Conservation (phyloP, 345 rosid genomes). For the Hypericum androsaemum region DNA sequence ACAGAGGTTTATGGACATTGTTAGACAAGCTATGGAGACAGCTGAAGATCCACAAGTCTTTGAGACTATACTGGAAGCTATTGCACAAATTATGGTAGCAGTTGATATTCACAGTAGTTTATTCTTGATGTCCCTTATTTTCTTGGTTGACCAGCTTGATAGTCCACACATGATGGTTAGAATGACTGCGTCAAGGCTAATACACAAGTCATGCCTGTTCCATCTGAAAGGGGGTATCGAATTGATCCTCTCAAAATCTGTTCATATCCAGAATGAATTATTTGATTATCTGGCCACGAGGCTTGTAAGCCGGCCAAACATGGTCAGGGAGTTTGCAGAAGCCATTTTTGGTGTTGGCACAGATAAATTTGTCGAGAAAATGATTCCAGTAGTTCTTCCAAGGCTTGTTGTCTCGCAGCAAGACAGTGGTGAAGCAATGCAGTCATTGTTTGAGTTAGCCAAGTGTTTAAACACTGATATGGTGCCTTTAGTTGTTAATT, state of each 20-base stretch:
- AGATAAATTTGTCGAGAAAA: slow-evolving; percentile 56
- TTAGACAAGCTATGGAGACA: slow-evolving; percentile 44
- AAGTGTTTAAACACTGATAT: slow-evolving; percentile 58
- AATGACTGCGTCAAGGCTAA: slow-evolving; percentile 59
- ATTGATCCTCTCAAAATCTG: slow-evolving; percentile 43
- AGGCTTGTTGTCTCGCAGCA: slow-evolving; percentile 78
- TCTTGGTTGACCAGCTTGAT: slow-evolving; percentile 87
- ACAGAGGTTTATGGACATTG: slow-evolving; percentile 32
- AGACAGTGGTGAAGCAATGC: slow-evolving; percentile 51
- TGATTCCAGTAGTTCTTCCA: slow-evolving; percentile 83
- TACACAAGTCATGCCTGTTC: slow-evolving; percentile 54
- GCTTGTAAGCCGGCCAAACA: slow-evolving; percentile 15
- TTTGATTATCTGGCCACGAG: slow-evolving; percentile 9
- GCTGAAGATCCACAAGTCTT: slow-evolving; percentile 54
- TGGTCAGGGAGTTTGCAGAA: slow-evolving; percentile 89
- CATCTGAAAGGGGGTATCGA: slow-evolving; percentile 78
- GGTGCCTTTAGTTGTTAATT: slow-evolving; percentile 68
- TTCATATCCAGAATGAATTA: slow-evolving; percentile 31
- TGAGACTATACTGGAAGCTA: slow-evolving; percentile 73
- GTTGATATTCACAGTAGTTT: slow-evolving; percentile 54
- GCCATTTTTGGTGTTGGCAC: slow-evolving; percentile 39
- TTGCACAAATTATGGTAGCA: slow-evolving; percentile 63
- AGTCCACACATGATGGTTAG: slow-evolving; percentile 54
- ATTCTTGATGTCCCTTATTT: slow-evolving; percentile 54
- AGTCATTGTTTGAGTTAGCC: slow-evolving; percentile 54